Conservation (phyloP, 2,329 filamentous ascomycete species). For the Exophiala sp. region DNA sequence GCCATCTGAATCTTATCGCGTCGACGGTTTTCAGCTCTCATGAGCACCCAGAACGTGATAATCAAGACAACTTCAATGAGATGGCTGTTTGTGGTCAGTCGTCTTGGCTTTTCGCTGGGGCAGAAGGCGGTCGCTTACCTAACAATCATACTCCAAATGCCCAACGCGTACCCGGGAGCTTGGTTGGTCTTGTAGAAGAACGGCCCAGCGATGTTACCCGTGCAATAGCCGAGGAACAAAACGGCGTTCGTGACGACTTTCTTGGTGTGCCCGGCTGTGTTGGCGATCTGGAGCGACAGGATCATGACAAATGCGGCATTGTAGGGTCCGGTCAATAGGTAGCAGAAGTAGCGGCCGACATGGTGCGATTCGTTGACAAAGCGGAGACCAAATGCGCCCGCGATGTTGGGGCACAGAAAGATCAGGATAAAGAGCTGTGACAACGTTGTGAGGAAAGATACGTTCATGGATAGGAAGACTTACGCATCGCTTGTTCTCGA, state of each 20-base stretch:
- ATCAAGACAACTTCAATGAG: constrained; percentile 51
- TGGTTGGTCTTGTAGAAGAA: constrained; percentile 61
- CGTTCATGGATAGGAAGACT: no score
- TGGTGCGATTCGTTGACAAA: constrained; percentile 51
- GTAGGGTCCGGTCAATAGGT: constrained; percentile 54
- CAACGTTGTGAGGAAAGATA: no score
- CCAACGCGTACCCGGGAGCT: constrained; percentile 48
- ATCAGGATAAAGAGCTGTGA: constrained; percentile 47
- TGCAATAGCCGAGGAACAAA: constrained; percentile 58
- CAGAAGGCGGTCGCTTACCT: constrained; percentile 28
- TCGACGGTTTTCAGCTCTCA: constrained; percentile 50
- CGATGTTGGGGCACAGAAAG: constrained; percentile 59
- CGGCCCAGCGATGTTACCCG: constrained; percentile 60
- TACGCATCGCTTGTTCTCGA: constrained; percentile 45
- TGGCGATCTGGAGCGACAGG: constrained; percentile 44
- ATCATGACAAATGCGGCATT: constrained; percentile 54
- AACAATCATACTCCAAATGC: constrained; percentile 58
- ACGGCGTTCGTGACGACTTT: constrained; percentile 63
- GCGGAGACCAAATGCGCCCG: constrained; percentile 56
- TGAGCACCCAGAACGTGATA: constrained; percentile 43
- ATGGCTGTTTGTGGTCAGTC: constrained; percentile 31
- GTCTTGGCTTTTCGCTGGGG: not conserved
- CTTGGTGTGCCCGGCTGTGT: constrained; percentile 57
- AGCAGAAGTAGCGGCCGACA: constrained; percentile 57
- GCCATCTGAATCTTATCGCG: constrained; percentile 48